Evolutionary conservation across 176 grass and related monocot species (phyloP).

Genomic region (Musa troglodytarum): DNA sequence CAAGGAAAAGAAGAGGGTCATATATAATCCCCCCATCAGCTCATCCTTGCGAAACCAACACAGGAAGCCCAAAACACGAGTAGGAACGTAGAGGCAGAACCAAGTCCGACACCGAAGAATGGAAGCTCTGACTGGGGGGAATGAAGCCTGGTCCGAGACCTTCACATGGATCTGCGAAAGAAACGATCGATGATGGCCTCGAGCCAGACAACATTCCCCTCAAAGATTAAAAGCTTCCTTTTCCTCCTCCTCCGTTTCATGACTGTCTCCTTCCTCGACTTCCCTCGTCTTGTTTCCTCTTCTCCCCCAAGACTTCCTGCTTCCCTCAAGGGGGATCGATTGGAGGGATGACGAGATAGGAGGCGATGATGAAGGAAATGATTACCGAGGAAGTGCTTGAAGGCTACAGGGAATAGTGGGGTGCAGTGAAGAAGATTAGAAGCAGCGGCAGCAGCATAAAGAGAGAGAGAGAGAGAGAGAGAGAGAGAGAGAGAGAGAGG

Average conservation of each 20-base stretch:
- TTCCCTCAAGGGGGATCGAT: not conserved
- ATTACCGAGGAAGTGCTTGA: no score
- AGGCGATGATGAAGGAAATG: no score
- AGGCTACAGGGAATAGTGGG: not conserved
- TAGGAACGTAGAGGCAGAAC: no score
- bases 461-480: not conserved
- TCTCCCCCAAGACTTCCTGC: not conserved
- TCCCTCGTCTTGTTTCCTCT: no score
- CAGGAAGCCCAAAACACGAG: no score
- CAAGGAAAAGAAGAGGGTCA: no score
- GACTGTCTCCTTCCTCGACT: no score
- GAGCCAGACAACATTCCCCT: conserved; percentile 1
- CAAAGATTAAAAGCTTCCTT: not conserved
- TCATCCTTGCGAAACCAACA: no score
- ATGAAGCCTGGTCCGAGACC: conserved; percentile 99
- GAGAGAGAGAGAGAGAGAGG: not conserved
- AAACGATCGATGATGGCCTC: not conserved
- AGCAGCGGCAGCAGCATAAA: not conserved
- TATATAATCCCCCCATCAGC: no score
- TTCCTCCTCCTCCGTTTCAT: no score
- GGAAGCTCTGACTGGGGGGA: conserved; percentile 80
- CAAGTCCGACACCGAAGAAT: not conserved
- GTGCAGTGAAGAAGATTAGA: not conserved
- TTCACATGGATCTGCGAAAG: not conserved
- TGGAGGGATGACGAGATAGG: not conserved